Evolutionary conservation across 176 grass and related monocot species (phyloP), one percentile per base, ranked within the genome.

Genomic region (Stipa capillata): DNA sequence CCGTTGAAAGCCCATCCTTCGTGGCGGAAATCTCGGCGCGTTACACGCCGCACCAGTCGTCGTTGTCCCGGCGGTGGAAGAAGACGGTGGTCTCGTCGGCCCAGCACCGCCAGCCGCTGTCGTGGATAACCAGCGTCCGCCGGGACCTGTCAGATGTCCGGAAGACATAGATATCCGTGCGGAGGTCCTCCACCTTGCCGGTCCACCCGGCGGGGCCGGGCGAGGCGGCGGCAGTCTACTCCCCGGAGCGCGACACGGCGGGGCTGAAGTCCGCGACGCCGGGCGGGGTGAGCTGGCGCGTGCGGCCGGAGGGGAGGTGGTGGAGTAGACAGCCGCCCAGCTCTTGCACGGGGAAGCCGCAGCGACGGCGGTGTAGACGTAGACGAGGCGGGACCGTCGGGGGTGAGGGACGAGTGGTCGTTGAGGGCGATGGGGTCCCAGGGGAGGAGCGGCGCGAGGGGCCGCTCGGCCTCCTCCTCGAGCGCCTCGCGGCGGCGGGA

Each of bases 21-120:
- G 66, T 79, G 73, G 80, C 25, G 3, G 54, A 73, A 32, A 97
- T 13, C 44, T 5, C 58, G 73, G 92, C 95, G 40, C 88, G 84
- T 83, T 92, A 92, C 28, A 94, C 85, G 32, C 91, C 64, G 87
- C 85, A 94, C 92, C 95, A 94, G 14, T 87, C 95, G 14, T 93
- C 81, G 74, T 56, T 65, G 53, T 85, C 88, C 3, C 89, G 83
- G 69, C 89, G 92, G 72, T 94, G 95, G 95, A 97, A 97, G 83
- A 84, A 97, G 61, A 97, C 5, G 42, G 91, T 94, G 62, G 49
- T n/a, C 1, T 94, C 89, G 23, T 94, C 94, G 61, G 89, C 89
- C 95, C 92, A 94, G 65, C 76, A 81, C 6, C 92, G 95, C 95
- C 95, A 97, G 0, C 95, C 91, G 43, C 63, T 89, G 54, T 90